These are phyloP conservation scores for Hymenoscyphus occultus DNA, from an alignment of 2,329 filamentous ascomycete species.

Conservation along the genomic window DNA sequence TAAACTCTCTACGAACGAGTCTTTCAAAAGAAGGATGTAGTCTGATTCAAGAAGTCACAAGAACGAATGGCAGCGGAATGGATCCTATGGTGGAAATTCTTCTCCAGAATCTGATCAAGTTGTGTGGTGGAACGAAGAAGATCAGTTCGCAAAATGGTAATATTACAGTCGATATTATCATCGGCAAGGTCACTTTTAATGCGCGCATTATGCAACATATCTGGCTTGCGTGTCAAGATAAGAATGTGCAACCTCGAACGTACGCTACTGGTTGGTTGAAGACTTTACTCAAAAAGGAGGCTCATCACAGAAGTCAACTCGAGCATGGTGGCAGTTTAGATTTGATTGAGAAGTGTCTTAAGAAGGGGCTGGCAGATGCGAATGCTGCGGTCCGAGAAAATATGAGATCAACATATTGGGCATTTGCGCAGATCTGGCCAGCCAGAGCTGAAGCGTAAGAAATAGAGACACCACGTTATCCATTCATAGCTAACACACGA, in stretches of 20 bases:
- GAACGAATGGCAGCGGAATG: constrained; percentile 70
- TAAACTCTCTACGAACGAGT: constrained; percentile 82
- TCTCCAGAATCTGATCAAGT: constrained; percentile 84
- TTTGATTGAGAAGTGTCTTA: constrained; percentile 80
- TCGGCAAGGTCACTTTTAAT: constrained; percentile 77
- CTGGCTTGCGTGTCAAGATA: constrained; percentile 79
- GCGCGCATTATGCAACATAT: constrained; percentile 82
- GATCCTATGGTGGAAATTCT: constrained; percentile 89
- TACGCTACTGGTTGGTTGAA: constrained; percentile 81
- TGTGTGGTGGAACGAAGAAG: constrained; percentile 87
- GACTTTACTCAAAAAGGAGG: constrained; percentile 74
- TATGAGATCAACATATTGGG: constrained; percentile 84
- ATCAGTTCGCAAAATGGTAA: constrained; percentile 85
- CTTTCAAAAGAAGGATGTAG: constrained; percentile 83
- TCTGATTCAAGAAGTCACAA: constrained; percentile 80
- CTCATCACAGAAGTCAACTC: constrained; percentile 73
- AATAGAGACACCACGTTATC: not conserved
- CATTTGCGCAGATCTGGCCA: constrained; percentile 74
- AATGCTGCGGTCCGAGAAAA: constrained; percentile 88
- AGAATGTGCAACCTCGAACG: constrained; percentile 82
- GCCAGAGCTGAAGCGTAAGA: constrained; percentile 70
- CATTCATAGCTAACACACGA: constrained; percentile 22
- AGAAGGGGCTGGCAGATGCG: constrained; percentile 82
- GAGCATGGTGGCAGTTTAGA: constrained; percentile 85
- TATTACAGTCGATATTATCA: constrained; percentile 72